phyloP scores from a whole-genome alignment of 805 yeast genomes.

The Cyberlindnera lachancei region DNA sequence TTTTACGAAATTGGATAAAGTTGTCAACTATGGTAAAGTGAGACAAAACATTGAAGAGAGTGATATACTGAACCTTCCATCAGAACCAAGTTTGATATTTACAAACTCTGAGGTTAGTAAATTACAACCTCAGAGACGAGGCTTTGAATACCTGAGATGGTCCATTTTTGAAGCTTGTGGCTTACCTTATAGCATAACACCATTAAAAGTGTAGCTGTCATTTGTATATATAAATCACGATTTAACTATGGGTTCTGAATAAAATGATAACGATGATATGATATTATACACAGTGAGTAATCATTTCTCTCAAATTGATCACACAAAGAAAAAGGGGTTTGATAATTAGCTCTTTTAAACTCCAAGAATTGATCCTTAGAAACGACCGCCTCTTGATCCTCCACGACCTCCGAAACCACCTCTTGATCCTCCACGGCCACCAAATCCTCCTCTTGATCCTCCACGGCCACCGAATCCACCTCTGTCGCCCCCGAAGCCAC shows the following conservation, averaged over 20 bases:
- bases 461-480: slow-evolving; percentile 24
- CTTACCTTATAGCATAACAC: slow-evolving; percentile 20
- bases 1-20: slow-evolving; percentile 68
- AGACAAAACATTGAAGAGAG: slow-evolving; percentile 31
- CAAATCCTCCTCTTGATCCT: slow-evolving; percentile 22
- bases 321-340: no score
- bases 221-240: not conserved
- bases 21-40: slow-evolving; percentile 31
- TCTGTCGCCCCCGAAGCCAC: slow-evolving; percentile 27
- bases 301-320: no score
- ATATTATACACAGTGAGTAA: slow-evolving; percentile 13
- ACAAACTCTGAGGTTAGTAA: slow-evolving; percentile 40
- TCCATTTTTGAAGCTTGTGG: slow-evolving; percentile 51
- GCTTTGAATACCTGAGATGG: slow-evolving; percentile 44
- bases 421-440: slow-evolving; percentile 21
- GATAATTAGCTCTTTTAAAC: no score
- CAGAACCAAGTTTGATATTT: slow-evolving; percentile 37
- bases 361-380: no score
- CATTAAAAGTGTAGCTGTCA: slow-evolving; percentile 15
- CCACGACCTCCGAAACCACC: slow-evolving; percentile 35
- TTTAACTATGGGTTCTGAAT: not conserved
- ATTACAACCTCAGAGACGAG: slow-evolving; percentile 34
- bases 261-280: not conserved
- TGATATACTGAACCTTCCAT: slow-evolving; percentile 33
- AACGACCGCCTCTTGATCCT: slow-evolving; percentile 22